These are phyloP conservation scores for Phytophthora tubulina DNA, from an alignment of 352 stramenopile genomes.

Conservation along the genomic window DNA sequence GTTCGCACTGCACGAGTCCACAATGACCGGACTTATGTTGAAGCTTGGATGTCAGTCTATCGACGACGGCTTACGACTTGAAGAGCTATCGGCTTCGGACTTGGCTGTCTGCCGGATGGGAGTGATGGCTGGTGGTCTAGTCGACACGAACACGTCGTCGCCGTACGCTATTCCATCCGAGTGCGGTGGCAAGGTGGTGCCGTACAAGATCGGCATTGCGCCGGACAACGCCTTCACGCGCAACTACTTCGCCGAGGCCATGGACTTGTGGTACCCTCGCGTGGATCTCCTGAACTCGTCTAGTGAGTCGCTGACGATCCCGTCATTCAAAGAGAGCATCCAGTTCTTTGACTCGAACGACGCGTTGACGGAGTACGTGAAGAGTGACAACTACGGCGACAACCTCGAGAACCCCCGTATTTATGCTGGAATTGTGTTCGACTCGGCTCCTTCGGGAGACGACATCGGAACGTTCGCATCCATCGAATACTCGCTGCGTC, in stretches of 20 bases:
- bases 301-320: conserved; percentile 33
- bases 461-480: conserved; percentile 50
- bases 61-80: conserved; percentile 42
- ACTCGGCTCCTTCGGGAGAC: conserved; percentile 39
- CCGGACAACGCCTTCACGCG: conserved; percentile 62
- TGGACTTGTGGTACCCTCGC: conserved; percentile 67
- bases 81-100: conserved; percentile 47
- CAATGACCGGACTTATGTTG: conserved; percentile 66
- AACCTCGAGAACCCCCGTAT: conserved; percentile 56
- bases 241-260: conserved; percentile 62
- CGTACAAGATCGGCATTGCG: conserved; percentile 65
- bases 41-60: conserved; percentile 52
- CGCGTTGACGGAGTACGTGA: conserved; percentile 55
- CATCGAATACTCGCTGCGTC: conserved; percentile 65
- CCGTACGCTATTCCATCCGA: conserved; percentile 38
- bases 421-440: conserved; percentile 65
- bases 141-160: conserved; percentile 47
- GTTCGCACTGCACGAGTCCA: conserved; percentile 60
- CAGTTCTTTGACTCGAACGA: conserved; percentile 57
- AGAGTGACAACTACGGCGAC: conserved; percentile 52
- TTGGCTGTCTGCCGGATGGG: conserved; percentile 32
- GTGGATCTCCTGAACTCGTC: conserved; percentile 44
- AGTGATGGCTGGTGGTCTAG: conserved; percentile 45
- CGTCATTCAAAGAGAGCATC: conserved; percentile 59
- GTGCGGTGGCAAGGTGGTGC: conserved; percentile 52